phyloP scores from a whole-genome alignment of 495 filamentous ascomycete genomes.

The Bathelium albidoporum region DNA sequence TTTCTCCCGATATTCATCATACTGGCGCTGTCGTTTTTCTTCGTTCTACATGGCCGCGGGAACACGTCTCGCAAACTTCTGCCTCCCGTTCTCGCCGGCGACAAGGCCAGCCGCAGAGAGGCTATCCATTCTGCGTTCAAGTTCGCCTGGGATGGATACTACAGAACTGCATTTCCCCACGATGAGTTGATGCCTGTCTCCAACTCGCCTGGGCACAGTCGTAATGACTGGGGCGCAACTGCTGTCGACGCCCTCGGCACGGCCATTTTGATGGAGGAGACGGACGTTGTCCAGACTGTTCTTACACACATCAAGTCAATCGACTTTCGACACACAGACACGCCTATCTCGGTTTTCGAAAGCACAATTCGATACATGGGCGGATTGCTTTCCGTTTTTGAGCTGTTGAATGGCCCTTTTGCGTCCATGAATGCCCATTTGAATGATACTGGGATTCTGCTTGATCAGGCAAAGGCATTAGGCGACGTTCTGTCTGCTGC shows the following conservation, averaged over 20 bases:
- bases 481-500: background rate
- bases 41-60: background rate
- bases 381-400: conserved; percentile 72
- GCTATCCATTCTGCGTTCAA: background rate
- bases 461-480: background rate
- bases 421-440: background rate
- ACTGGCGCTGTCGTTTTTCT: background rate
- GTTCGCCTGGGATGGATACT: conserved; percentile 5
- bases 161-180: background rate
- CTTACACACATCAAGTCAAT: conserved; percentile 8
- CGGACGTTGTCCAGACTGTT: conserved; percentile 7
- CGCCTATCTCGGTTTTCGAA: conserved; percentile 59
- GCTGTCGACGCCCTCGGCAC: conserved; percentile 13
- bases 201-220: background rate
- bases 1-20: background rate
- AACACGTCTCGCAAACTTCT: background rate
- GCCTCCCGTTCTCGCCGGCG: background rate
- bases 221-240: conserved; percentile 11
- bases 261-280: conserved; percentile 13
- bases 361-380: conserved; percentile 83
- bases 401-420: conserved; percentile 38
- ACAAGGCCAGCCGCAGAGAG: background rate
- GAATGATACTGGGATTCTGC: background rate
- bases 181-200: background rate
- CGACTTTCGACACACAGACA: background rate